These are phyloP conservation scores for Echinosophora koreensis DNA, from an alignment of 306 rosid genomes.

Conservation along the genomic window DNA sequence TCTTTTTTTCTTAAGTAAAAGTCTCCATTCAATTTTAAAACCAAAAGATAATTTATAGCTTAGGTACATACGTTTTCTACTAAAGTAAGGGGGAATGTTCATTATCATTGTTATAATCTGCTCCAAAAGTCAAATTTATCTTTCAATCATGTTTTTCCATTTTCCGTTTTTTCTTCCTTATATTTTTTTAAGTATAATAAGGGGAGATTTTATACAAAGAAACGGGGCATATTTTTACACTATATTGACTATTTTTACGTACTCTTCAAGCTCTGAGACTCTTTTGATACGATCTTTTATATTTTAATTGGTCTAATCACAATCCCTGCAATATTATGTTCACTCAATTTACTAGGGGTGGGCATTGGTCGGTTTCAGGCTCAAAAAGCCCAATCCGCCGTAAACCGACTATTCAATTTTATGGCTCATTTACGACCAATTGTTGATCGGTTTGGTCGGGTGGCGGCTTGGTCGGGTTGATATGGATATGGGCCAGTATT, in stretches of 20 bases:
- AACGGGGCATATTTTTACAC: neutral
- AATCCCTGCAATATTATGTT: neutral
- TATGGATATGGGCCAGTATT: too few species aligned
- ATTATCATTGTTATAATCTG: neutral
- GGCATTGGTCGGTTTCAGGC: too few species aligned
- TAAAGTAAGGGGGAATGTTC: neutral
- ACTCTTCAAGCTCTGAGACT: neutral
- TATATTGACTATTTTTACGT: neutral
- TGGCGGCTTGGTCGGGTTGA: too few species aligned
- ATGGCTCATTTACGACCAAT: too few species aligned
- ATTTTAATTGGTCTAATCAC: slow-evolving; percentile 5
- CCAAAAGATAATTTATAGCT: slow-evolving; percentile 38
- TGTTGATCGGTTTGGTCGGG: too few species aligned
- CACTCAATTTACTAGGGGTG: neutral
- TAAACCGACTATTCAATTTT: too few species aligned
- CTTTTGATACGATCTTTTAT: neutral
- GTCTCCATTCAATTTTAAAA: slow-evolving; percentile 36
- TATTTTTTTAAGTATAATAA: neutral
- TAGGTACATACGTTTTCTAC: neutral
- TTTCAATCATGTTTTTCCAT: neutral
- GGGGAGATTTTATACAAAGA: neutral
- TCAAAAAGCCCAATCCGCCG: too few species aligned
- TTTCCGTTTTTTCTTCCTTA: neutral
- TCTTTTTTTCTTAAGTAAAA: neutral
- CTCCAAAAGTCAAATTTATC: slow-evolving; percentile 7